These are phyloP conservation scores for Brassica incana DNA, from an alignment of 345 rosid genomes.

Conservation along the genomic window DNA sequence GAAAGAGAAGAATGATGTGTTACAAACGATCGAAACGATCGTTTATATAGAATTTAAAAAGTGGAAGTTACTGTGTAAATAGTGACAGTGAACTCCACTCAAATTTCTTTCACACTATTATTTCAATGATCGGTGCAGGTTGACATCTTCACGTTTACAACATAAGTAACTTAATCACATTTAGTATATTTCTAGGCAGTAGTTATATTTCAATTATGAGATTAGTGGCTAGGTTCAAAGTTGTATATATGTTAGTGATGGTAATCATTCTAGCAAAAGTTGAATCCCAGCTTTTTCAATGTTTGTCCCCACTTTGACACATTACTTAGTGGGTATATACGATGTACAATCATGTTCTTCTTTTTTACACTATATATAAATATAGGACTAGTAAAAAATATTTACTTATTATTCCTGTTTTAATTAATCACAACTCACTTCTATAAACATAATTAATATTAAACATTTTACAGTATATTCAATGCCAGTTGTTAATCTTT, in stretches of 20 bases:
- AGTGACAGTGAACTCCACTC: too few relatives aligned
- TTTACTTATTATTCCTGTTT: neutral
- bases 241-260: conserved; percentile 17
- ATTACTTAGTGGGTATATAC: conserved; percentile 24
- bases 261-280: conserved; percentile 34
- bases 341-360: neutral
- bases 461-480: neutral
- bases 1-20: too few relatives aligned
- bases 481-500: neutral
- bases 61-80: too few relatives aligned
- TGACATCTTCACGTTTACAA: too few relatives aligned
- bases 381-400: neutral
- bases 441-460: neutral
- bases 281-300: conserved; percentile 31
- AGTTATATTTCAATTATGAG: conserved; percentile 3
- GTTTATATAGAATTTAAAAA: too few relatives aligned
- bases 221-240: conserved; percentile 28
- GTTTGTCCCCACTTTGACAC: conserved; percentile 29
- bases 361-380: neutral
- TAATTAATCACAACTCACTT: neutral
- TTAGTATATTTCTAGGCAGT: neutral
- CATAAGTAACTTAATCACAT: neutral
- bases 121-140: too few relatives aligned
- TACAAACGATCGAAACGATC: too few relatives aligned
- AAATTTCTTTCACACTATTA: too few relatives aligned